phyloP scores from a whole-genome alignment of 2,329 filamentous ascomycete species.

The Pestalotiopsis fici region DNA sequence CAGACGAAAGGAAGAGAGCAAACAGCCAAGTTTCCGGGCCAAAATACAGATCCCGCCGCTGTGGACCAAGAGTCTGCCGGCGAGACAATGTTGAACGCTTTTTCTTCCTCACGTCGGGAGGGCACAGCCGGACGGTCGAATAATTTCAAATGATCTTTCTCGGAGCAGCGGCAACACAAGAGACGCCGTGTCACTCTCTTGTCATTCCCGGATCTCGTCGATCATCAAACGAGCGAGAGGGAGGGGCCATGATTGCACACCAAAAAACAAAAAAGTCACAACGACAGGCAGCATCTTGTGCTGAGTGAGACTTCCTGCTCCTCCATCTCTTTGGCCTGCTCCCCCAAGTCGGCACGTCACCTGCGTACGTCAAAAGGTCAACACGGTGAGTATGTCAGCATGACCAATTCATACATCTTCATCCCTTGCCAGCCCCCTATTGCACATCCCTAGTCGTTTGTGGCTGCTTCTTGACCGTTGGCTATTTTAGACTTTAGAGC shows the following conservation, averaged over 20 bases:
- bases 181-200: not conserved
- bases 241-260: not conserved
- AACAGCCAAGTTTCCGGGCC: not conserved
- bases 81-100: not conserved
- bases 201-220: not conserved
- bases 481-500: slow-evolving; percentile 2
- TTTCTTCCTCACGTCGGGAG: no score
- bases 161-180: not conserved
- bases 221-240: not conserved
- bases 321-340: no score
- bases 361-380: no score
- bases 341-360: no score
- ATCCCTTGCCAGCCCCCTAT: no score
- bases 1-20: not conserved
- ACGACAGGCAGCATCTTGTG: no score
- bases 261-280: not conserved
- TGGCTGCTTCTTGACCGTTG: not conserved
- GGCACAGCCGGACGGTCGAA: not conserved
- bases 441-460: no score
- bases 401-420: no score
- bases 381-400: no score
- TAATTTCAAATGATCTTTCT: not conserved
- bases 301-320: no score
- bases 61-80: not conserved
- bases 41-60: not conserved